Evolutionary conservation across 495 filamentous ascomycete species (phyloP), one percentile per base, ranked within the genome.

Genomic region (Jackrogersella minutella): DNA sequence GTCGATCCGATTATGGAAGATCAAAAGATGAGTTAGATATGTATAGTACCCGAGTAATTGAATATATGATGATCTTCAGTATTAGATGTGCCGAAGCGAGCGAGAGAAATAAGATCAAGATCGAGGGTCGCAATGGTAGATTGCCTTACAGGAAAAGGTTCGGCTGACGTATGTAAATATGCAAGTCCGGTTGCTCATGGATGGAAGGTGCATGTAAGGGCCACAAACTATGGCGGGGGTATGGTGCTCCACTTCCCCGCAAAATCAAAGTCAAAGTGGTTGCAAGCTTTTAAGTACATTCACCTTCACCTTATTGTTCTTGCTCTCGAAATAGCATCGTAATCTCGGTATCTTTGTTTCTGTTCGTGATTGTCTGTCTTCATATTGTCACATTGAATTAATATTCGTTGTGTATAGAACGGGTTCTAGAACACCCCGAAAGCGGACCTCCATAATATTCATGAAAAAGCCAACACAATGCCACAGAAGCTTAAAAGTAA

Each of bases 231-330:
- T 26, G n/a, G 49, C 41, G 53, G 60, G 60, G 46, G 16, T 9
- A 47, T 31, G 49, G 17, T 22, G 52, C 53, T 65, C 66, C 66
- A 69, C 66, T 69, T 70, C 67, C 67, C 67, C 62, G 67, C 67
- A 66, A 62, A 52, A 39, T 67, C 30, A 34, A 39, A 59, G 39
- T 26, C 40, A 54, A 26, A 40, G 19, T 21, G n/a, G 7, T n/a
- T 40, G 47, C 54, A 47, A 14, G 49, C 49, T 30, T n/a, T n/a
- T 31, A 5, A 13, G 33, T 24, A 43, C 43, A 44, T 41, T 41
- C 34, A 53, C 44, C 62, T 30, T 55, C 13, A 41, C 37, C 26
- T 7, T 7, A 28, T 51, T 51, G 46, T 41, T 34, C 43, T 24
- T 17, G 5, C 30, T 13, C 49, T 58, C 11, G 31, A 47, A 47